Evolutionary conservation across 2,329 filamentous ascomycete genomes (phyloP).

Genomic region (Stemphylium beticola): DNA sequence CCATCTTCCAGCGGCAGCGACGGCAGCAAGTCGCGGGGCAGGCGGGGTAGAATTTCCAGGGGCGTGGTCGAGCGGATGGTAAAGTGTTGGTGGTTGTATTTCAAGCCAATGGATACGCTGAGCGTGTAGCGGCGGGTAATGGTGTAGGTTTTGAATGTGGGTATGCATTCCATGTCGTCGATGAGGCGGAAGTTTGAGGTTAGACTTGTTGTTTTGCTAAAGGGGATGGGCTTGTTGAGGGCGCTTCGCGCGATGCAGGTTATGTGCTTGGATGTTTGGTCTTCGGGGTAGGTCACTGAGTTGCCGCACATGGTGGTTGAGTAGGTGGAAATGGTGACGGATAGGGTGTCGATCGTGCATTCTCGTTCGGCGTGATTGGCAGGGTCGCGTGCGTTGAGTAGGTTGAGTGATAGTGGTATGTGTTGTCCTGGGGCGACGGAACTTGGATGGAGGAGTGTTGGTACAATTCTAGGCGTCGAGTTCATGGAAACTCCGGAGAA

Average conservation of each 20-base stretch:
- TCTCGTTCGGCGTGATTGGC: conserved; percentile 23
- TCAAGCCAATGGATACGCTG: conserved; percentile 34
- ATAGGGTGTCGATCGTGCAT: conserved; percentile 37
- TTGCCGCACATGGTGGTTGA: conserved; percentile 41
- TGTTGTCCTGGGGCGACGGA: conserved; percentile 40
- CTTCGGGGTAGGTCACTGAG: conserved; percentile 32
- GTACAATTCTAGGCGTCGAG: conserved; percentile 35
- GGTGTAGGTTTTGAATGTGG: conserved; percentile 45
- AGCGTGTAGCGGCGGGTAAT: conserved; percentile 41
- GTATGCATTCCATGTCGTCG: conserved; percentile 43
- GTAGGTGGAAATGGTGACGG: conserved; percentile 40
- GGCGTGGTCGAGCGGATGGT: conserved; percentile 33
- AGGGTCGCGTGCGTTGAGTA: conserved; percentile 31
- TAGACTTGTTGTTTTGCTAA: conserved; percentile 27
- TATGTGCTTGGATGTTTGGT: conserved; percentile 38
- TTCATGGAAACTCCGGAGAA: conserved; percentile 26
- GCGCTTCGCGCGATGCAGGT: conserved; percentile 37
- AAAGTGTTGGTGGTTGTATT: conserved; percentile 34
- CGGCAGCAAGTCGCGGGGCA: conserved; percentile 17
- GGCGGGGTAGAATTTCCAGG: conserved; percentile 40
- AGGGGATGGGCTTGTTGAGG: conserved; percentile 30
- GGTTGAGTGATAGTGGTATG: conserved; percentile 37
- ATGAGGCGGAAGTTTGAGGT: conserved; percentile 43
- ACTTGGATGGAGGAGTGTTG: conserved; percentile 38
- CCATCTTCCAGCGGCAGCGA: conserved; percentile 20